A percentile compares a stretch with the other conserved stretches of the same genome.
phyloP scores from a whole-genome alignment of 1,139 yeast genomes.

The Kodamaea plutei region DNA sequence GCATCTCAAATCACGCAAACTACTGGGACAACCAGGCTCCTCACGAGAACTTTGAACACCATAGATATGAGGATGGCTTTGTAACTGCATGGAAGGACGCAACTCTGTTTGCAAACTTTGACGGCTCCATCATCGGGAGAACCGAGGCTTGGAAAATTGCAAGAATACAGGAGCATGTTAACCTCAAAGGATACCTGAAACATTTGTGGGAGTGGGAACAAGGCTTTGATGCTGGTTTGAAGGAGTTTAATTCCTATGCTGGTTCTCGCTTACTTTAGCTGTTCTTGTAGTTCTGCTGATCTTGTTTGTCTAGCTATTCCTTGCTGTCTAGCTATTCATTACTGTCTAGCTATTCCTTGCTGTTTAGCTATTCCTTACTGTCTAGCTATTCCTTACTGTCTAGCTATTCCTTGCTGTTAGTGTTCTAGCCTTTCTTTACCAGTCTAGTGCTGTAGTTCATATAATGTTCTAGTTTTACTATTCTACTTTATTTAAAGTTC shows the following conservation, averaged over 20 bases:
- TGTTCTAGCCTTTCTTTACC: too few relatives aligned
- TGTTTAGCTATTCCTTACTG: too few relatives aligned
- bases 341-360: too few relatives aligned
- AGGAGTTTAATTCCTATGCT: constrained; percentile 22
- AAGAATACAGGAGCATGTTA: constrained; percentile 52
- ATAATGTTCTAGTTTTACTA: too few relatives aligned
- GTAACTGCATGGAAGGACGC: constrained; percentile 72
- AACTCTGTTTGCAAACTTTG: constrained; percentile 57
- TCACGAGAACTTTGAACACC: constrained; percentile 68
- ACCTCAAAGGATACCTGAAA: constrained; percentile 50
- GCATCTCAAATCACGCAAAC: constrained; percentile 45
- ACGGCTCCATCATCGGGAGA: constrained; percentile 74
- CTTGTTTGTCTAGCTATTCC: too few relatives aligned
- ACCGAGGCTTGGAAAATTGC: constrained; percentile 59
- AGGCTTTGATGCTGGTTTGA: constrained; percentile 66
- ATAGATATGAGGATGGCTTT: constrained; percentile 77
- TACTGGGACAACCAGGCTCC: constrained; percentile 68
- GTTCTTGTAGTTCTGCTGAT: too few relatives aligned
- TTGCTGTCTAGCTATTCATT: too few relatives aligned
- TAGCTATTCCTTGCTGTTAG: too few relatives aligned
- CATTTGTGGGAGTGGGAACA: constrained; percentile 86
- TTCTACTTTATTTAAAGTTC: too few relatives aligned
- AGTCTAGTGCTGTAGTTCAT: too few relatives aligned
- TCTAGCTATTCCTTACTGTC: too few relatives aligned
- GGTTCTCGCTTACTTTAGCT: too few relatives aligned